phyloP scores from a whole-genome alignment of 2,329 filamentous ascomycete genomes.

The Scedosporium minutisporum region DNA sequence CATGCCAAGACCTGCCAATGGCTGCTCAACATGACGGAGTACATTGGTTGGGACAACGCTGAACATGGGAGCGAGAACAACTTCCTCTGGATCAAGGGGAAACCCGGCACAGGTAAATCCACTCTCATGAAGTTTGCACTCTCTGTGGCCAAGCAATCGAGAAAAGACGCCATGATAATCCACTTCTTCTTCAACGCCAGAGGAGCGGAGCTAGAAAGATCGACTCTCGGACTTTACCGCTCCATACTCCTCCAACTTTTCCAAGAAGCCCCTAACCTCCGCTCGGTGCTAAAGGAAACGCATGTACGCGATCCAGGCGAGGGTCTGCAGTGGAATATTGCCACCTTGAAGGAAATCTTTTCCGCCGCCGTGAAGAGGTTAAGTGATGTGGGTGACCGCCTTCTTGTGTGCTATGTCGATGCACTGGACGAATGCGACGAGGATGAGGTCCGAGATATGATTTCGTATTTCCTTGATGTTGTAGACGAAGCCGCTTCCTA shows the following conservation, averaged over 20 bases:
- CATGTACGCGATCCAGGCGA: background rate
- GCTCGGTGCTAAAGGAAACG: conserved; percentile 19
- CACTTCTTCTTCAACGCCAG: conserved; percentile 42
- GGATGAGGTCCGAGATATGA: conserved; percentile 26
- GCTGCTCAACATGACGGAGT: conserved; percentile 9
- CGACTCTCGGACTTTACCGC: conserved; percentile 37
- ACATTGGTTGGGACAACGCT: conserved; percentile 8
- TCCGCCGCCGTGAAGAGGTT: background rate
- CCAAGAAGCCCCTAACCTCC: conserved; percentile 20
- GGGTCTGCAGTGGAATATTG: background rate
- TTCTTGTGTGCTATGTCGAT: conserved; percentile 21
- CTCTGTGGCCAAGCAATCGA: conserved; percentile 10
- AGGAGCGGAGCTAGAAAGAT: conserved; percentile 32
- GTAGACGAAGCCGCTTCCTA: conserved; percentile 15
- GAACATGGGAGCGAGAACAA: conserved; percentile 19
- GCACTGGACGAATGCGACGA: conserved; percentile 37
- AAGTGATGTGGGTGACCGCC: background rate
- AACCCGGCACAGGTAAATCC: conserved; percentile 35
- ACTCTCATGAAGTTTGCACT: conserved; percentile 33
- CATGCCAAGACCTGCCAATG: conserved; percentile 13
- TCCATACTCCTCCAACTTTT: conserved; percentile 39
- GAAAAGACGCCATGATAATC: conserved; percentile 15
- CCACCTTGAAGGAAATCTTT: background rate
- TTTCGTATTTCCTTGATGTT: conserved; percentile 28
- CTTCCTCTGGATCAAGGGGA: conserved; percentile 38